These are phyloP conservation scores for Yarrowia hollandica DNA, from an alignment of 805 yeast species.

Conservation along the genomic window DNA sequence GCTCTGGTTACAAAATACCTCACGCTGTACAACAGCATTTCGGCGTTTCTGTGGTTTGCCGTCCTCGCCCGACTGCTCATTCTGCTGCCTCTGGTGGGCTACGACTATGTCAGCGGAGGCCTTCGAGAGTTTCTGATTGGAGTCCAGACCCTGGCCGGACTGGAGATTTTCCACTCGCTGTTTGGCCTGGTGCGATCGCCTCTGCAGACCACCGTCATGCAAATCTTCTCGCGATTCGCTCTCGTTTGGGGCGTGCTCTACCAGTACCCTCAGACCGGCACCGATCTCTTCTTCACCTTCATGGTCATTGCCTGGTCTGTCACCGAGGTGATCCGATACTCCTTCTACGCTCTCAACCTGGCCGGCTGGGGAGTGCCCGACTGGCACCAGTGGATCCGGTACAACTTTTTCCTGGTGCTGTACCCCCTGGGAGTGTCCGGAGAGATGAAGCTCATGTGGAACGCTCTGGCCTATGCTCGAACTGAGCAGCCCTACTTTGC, in stretches of 20 bases:
- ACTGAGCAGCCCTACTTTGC: slow-evolving; percentile 50
- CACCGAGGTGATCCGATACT: slow-evolving; percentile 88
- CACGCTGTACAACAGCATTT: slow-evolving; percentile 52
- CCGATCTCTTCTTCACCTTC: slow-evolving; percentile 55
- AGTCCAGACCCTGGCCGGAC: slow-evolving; percentile 75
- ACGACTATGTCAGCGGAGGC: slow-evolving; percentile 62
- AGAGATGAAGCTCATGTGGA: slow-evolving; percentile 68
- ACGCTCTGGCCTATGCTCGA: slow-evolving; percentile 69
- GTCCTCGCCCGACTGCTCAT: slow-evolving; percentile 50
- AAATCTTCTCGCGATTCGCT: slow-evolving; percentile 80
- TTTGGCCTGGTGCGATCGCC: slow-evolving; percentile 86
- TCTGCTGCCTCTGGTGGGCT: slow-evolving; percentile 52
- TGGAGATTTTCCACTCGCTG: slow-evolving; percentile 77
- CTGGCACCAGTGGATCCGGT: slow-evolving; percentile 68
- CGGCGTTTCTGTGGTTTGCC: slow-evolving; percentile 56
- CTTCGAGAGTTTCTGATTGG: slow-evolving; percentile 59
- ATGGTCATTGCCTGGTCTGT: slow-evolving; percentile 85
- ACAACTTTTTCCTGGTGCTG: slow-evolving; percentile 75
- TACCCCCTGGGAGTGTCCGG: slow-evolving; percentile 93
- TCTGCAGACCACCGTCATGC: slow-evolving; percentile 76
- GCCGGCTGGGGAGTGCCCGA: slow-evolving; percentile 54
- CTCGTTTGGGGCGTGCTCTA: slow-evolving; percentile 81
- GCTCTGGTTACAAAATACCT: slow-evolving; percentile 38
- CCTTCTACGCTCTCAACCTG: slow-evolving; percentile 76
- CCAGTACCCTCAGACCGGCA: slow-evolving; percentile 70